Evolutionary conservation across 306 rosid species (phyloP).

Genomic region (Trifolium fragiferum): DNA sequence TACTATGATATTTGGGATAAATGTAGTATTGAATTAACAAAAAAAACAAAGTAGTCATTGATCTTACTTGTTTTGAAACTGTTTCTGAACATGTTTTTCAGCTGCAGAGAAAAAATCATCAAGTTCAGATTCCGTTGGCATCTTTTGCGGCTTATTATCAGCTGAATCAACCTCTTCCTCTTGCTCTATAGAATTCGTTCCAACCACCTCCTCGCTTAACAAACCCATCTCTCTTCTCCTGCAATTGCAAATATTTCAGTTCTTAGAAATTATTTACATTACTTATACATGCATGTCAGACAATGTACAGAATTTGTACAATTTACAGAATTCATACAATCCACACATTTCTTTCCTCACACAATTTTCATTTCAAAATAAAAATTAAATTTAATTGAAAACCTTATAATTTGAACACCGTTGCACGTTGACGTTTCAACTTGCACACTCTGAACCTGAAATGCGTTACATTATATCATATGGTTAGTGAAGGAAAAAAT

Average conservation of each 20-base stretch:
- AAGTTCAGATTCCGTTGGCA: constrained; percentile 66
- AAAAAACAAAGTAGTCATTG: background rate
- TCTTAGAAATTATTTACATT: constrained; percentile 5
- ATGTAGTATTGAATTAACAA: background rate
- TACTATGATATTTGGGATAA: background rate
- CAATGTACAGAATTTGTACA: constrained; percentile 19
- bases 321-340: constrained; percentile 11
- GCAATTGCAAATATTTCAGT: constrained; percentile 25
- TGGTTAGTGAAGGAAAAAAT: background rate
- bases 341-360: background rate
- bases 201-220: constrained; percentile 48
- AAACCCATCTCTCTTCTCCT: constrained; percentile 72
- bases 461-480: constrained; percentile 12
- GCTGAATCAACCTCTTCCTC: constrained; percentile 45
- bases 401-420: constrained; percentile 57
- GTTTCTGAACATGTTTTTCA: constrained; percentile 67
- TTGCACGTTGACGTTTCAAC: constrained; percentile 60
- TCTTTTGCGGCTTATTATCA: constrained; percentile 45
- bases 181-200: constrained; percentile 44
- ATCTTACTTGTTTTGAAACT: constrained; percentile 64
- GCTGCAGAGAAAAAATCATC: constrained; percentile 78
- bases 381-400: constrained; percentile 11
- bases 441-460: constrained; percentile 65
- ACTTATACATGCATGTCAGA: constrained; percentile 24
- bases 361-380: constrained; percentile 37